Percentiles rank a stretch among this genome's conserved stretches.
phyloP scores from a whole-genome alignment of 306 rosid species.

The Dalbergia oliveri region DNA sequence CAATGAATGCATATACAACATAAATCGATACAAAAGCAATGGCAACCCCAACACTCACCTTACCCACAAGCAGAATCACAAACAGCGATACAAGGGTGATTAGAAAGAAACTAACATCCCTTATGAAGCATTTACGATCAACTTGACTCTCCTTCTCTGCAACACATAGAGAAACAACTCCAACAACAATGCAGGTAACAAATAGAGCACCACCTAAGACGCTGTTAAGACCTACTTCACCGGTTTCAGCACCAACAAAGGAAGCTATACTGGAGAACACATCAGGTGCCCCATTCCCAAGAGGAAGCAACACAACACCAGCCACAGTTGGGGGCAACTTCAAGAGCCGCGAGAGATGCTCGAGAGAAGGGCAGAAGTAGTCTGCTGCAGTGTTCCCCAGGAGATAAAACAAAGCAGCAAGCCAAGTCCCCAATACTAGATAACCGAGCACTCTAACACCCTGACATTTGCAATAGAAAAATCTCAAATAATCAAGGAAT shows the following conservation, averaged over 20 bases:
- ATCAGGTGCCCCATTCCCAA: conserved; percentile 99
- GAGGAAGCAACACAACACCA: conserved; percentile 93
- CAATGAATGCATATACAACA: conserved; percentile 75
- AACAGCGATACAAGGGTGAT: conserved; percentile 66
- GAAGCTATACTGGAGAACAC: conserved; percentile 97
- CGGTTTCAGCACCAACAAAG: conserved; percentile 83
- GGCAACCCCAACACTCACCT: conserved; percentile 67
- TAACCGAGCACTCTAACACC: conserved; percentile 68
- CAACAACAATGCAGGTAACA: conserved; percentile 92
- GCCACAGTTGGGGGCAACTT: conserved; percentile 96
- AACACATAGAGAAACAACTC: conserved; percentile 77
- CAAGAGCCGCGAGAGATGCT: conserved; percentile 88
- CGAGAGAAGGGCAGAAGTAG: conserved; percentile 89
- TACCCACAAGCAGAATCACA: conserved; percentile 75
- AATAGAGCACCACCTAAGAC: conserved; percentile 97
- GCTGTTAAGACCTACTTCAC: conserved; percentile 92
- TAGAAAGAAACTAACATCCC: conserved; percentile 91
- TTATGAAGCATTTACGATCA: conserved; percentile 79
- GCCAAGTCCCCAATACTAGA: conserved; percentile 68
- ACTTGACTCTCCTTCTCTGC: conserved; percentile 69
- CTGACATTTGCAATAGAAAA: conserved; percentile 84
- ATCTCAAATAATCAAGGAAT: conserved; percentile 69
- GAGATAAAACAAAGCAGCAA: conserved; percentile 89
- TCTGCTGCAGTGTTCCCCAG: conserved; percentile 98
- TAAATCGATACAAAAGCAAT: conserved; percentile 79